phyloP scores from a whole-genome alignment of 1,284 basidiomycete species.

The Trichosporon inkin region DNA sequence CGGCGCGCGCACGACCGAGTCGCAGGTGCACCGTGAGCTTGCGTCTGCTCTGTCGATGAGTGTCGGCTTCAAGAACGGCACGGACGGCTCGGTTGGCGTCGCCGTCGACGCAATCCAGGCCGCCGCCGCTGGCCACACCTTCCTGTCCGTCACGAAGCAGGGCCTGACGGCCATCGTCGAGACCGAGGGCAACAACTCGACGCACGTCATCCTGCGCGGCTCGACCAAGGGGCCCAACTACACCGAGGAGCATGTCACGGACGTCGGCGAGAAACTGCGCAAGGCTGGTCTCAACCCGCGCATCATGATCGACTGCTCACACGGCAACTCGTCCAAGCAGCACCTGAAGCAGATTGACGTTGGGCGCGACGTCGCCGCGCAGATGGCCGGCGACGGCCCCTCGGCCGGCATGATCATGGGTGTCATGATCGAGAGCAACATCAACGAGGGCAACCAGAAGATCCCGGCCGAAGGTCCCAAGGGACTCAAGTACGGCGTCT shows the following conservation, averaged over 20 bases:
- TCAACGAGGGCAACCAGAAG: constrained; percentile 74
- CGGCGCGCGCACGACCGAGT: constrained; percentile 92
- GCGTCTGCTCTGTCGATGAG: constrained; percentile 86
- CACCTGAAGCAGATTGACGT: constrained; percentile 58
- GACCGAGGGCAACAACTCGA: constrained; percentile 58
- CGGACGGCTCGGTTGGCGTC: constrained; percentile 65
- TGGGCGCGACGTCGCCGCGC: constrained; percentile 56
- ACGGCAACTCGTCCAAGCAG: constrained; percentile 61
- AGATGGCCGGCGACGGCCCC: constrained; percentile 63
- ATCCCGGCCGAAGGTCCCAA: constrained; percentile 72
- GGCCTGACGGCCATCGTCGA: constrained; percentile 86
- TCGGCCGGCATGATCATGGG: constrained; percentile 80
- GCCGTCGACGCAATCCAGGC: constrained; percentile 89
- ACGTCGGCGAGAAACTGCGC: constrained; percentile 67
- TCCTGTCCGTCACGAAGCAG: constrained; percentile 89
- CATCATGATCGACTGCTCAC: constrained; percentile 94
- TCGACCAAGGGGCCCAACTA: constrained; percentile 84
- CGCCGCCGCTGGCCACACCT: constrained; percentile 79
- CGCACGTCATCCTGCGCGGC: constrained; percentile 79
- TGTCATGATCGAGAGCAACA: constrained; percentile 95
- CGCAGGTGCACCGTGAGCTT: constrained; percentile 87
- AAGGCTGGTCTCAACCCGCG: constrained; percentile 76
- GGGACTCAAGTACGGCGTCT: constrained; percentile 76
- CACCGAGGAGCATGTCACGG: constrained; percentile 68
- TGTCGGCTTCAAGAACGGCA: constrained; percentile 67